Evolutionary conservation across 2,329 filamentous ascomycete genomes (phyloP).

Genomic region (Cladophialophora immunda): DNA sequence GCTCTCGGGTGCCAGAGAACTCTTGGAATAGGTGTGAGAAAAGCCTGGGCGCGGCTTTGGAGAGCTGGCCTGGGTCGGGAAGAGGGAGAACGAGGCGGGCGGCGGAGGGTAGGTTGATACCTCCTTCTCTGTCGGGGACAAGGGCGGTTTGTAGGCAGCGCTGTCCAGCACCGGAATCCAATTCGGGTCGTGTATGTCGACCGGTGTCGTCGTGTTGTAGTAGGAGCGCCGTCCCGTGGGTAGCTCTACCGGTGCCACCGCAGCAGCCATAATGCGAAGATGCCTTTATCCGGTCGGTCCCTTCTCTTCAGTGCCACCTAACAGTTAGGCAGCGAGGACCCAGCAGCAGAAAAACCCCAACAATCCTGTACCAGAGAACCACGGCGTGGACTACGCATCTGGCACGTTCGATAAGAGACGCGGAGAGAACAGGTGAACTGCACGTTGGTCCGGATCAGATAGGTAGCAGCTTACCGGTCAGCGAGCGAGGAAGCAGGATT

Average conservation of each 20-base stretch:
- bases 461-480: not conserved
- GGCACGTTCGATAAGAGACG: not conserved
- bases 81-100: slow-evolving; percentile 33
- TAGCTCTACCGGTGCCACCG: slow-evolving; percentile 35
- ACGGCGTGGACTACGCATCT: not conserved
- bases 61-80: slow-evolving; percentile 31
- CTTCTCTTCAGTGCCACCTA: not conserved
- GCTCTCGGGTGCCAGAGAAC: slow-evolving; percentile 36
- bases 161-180: slow-evolving; percentile 39
- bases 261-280: slow-evolving; percentile 32
- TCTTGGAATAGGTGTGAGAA: slow-evolving; percentile 36
- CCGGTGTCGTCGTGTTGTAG: slow-evolving; percentile 26
- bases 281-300: not conserved
- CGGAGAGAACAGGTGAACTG: not conserved
- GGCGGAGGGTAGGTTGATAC: slow-evolving; percentile 21
- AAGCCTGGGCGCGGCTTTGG: slow-evolving; percentile 30
- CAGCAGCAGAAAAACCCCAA: not conserved
- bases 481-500: slow-evolving; percentile 16
- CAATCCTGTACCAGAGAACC: not conserved
- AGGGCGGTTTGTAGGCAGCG: slow-evolving; percentile 27
- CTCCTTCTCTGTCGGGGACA: slow-evolving; percentile 35
- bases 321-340: not conserved
- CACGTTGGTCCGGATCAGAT: not conserved
- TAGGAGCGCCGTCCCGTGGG: slow-evolving; percentile 38
- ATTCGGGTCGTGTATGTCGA: slow-evolving; percentile 41